These are phyloP conservation scores for Celoporthe dispersa DNA, from an alignment of 2,329 filamentous ascomycete genomes.

Conservation along the genomic window DNA sequence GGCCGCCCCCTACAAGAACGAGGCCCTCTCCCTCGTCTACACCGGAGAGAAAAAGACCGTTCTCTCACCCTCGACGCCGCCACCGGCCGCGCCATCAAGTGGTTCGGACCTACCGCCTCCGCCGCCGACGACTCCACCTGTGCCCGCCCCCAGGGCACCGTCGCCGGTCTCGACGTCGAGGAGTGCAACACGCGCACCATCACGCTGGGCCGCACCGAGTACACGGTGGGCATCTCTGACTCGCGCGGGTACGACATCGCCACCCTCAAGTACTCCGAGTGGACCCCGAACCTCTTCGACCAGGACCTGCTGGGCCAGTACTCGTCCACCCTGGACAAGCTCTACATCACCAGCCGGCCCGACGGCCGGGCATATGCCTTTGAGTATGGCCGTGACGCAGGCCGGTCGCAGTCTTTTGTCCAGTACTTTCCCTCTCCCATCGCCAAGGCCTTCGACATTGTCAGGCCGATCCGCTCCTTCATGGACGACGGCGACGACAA, in stretches of 20 bases:
- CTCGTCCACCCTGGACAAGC: slow-evolving; percentile 76
- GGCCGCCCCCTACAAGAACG: slow-evolving; percentile 75
- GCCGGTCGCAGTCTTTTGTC: slow-evolving; percentile 61
- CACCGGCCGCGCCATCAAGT: slow-evolving; percentile 80
- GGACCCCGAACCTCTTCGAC: slow-evolving; percentile 91
- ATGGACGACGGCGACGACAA: slow-evolving; percentile 51
- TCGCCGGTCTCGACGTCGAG: slow-evolving; percentile 71
- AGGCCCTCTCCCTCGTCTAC: slow-evolving; percentile 80
- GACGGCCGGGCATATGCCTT: slow-evolving; percentile 85
- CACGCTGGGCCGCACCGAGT: slow-evolving; percentile 84
- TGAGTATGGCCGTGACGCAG: slow-evolving; percentile 63
- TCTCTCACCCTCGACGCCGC: slow-evolving; percentile 87
- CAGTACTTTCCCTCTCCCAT: slow-evolving; percentile 77
- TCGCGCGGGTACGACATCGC: slow-evolving; percentile 77
- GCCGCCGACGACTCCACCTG: slow-evolving; percentile 76
- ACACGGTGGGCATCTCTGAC: slow-evolving; percentile 84
- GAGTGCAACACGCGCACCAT: slow-evolving; percentile 82
- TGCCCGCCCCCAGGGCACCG: slow-evolving; percentile 67
- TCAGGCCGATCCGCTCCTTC: slow-evolving; percentile 56
- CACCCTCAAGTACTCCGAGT: slow-evolving; percentile 91
- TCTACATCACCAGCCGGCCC: slow-evolving; percentile 85
- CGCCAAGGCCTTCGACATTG: slow-evolving; percentile 86
- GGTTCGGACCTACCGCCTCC: slow-evolving; percentile 76
- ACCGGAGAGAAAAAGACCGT: slow-evolving; percentile 90
- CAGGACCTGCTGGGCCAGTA: slow-evolving; percentile 87